phyloP scores from a whole-genome alignment of 1,284 basidiomycete species.

The Ustilago trichophora region DNA sequence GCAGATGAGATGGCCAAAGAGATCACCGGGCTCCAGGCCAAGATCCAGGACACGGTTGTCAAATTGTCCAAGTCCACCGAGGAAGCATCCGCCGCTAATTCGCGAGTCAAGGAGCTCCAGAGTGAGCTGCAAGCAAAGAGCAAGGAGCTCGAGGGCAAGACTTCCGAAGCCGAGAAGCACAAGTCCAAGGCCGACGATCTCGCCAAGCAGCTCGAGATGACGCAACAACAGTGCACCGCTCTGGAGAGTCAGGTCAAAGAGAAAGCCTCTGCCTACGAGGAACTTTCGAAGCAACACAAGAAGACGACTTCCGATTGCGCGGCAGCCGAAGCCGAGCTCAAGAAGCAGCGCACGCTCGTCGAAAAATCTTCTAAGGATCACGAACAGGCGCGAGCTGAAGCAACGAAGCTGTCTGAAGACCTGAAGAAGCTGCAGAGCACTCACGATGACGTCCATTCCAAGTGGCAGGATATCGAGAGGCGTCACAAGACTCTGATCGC shows the following conservation, averaged over 20 bases:
- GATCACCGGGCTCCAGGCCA: neutral
- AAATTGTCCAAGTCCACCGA: constrained; percentile 5
- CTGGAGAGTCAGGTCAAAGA: constrained; percentile 19
- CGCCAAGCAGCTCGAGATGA: neutral
- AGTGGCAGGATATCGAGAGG: constrained; percentile 7
- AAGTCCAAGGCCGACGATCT: constrained; percentile 5
- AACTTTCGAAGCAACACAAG: constrained; percentile 19
- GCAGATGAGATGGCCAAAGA: constrained; percentile 1
- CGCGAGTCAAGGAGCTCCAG: constrained; percentile 8
- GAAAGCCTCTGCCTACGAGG: constrained; percentile 12
- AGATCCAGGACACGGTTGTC: constrained; percentile 1
- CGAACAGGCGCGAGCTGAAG: constrained; percentile 17
- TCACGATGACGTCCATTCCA: constrained; percentile 17
- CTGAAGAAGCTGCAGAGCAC: constrained; percentile 10
- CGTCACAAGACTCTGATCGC: constrained; percentile 13
- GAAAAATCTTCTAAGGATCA: constrained; percentile 13
- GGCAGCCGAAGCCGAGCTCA: constrained; percentile 15
- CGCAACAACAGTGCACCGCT: constrained; percentile 8
- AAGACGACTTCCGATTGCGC: constrained; percentile 20
- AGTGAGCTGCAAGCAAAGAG: constrained; percentile 4
- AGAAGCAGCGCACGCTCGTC: constrained; percentile 18
- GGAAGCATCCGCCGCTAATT: constrained; percentile 3
- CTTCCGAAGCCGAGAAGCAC: constrained; percentile 8
- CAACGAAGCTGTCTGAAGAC: constrained; percentile 2
- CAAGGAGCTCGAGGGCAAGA: constrained; percentile 13